Conservation (phyloP, 164 flowering plant species). For the grape (Vitis vinifera) region DNA sequence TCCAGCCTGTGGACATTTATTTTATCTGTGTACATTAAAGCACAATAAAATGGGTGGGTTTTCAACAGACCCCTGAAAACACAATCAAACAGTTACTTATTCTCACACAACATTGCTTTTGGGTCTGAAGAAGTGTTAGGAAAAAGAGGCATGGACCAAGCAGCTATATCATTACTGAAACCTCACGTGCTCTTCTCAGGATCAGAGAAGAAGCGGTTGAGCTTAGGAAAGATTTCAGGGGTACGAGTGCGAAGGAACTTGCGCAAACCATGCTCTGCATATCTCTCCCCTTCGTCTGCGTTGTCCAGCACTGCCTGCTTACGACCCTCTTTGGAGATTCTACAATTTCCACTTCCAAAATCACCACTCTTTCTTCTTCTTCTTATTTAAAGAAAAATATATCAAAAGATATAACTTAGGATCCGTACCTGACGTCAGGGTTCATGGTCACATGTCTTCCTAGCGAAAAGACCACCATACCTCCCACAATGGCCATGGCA, state of each 20-base stretch:
- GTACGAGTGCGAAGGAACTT: conserved; percentile 73
- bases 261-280: conserved; percentile 64
- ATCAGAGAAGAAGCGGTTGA: conserved; percentile 64
- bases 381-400: no score
- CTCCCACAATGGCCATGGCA: conserved; percentile 68
- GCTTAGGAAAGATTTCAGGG: conserved; percentile 76
- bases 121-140: no score
- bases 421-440: conserved; percentile 75
- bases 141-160: no score
- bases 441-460: conserved; percentile 59
- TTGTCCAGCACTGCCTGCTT: conserved; percentile 60
- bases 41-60: no score
- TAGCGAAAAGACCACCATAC: conserved; percentile 66
- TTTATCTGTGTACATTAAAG: no score
- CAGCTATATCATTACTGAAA: no score
- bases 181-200: conserved; percentile 1
- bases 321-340: conserved; percentile 59
- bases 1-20: no score
- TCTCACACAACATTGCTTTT: no score
- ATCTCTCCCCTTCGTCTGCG: conserved; percentile 78
- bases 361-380: no score
- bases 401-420: not conserved
- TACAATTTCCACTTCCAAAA: conserved; percentile 16
- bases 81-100: no score
- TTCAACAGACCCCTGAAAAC: no score